Conservation (phyloP, 176 grass and related monocot genomes). For the Oryza glaberrima region DNA sequence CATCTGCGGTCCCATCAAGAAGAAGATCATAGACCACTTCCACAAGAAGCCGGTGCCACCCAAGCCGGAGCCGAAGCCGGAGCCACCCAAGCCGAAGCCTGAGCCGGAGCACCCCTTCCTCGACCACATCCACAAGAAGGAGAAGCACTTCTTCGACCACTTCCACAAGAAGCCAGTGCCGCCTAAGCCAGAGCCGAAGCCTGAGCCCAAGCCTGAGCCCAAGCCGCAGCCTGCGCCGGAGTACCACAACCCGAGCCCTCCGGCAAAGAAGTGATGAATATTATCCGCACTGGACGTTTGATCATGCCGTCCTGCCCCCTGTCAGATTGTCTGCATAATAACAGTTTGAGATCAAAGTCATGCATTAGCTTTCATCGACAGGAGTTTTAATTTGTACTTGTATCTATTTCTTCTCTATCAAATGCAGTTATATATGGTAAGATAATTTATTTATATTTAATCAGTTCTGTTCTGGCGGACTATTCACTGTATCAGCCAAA, state of each 20-base stretch:
- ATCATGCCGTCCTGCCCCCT: not conserved
- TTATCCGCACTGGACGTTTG: not conserved
- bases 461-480: too few species aligned
- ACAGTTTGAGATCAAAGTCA: too few species aligned
- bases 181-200: not conserved
- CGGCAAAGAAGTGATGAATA: not conserved
- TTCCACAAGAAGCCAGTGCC: not conserved
- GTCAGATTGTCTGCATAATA: too few species aligned
- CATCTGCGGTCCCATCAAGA: slow-evolving; percentile 31
- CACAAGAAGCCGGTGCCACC: slow-evolving; percentile 26
- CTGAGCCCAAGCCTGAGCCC: not conserved
- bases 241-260: not conserved
- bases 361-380: too few species aligned
- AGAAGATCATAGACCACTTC: slow-evolving; percentile 28
- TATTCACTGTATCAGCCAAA: too few species aligned
- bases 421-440: too few species aligned
- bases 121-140: not conserved
- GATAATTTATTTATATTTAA: too few species aligned
- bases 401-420: too few species aligned
- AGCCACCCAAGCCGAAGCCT: not conserved
- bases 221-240: not conserved
- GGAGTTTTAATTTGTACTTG: too few species aligned
- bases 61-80: not conserved
- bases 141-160: not conserved
- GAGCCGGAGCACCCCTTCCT: not conserved